These are phyloP conservation scores for Coemansia sp. DNA, from an alignment of 192 early-diverging fungal species.

Conservation along the genomic window DNA sequence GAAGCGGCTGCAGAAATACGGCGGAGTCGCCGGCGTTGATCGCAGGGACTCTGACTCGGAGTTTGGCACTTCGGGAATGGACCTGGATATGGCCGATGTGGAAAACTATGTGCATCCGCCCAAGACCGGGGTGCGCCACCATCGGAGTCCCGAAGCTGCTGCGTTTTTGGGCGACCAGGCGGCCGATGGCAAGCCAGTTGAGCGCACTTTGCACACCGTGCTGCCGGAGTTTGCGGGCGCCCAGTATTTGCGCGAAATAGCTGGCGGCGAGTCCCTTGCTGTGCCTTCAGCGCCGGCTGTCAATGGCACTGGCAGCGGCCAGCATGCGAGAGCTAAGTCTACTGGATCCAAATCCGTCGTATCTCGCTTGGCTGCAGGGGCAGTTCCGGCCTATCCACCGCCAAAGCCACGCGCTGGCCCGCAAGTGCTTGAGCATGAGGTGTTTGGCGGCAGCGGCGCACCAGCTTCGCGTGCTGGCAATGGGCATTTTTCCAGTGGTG, in stretches of 20 bases:
- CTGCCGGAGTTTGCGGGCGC: constrained; percentile 37
- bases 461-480: not conserved
- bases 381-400: constrained; percentile 18
- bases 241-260: constrained; percentile 40
- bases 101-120: constrained; percentile 51
- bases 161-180: constrained; percentile 37
- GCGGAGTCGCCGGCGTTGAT: constrained; percentile 5
- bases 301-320: not conserved
- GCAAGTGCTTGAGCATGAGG: constrained; percentile 44
- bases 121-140: not conserved
- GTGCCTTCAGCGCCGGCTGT: not conserved
- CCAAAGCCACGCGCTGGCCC: constrained; percentile 15
- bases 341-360: not conserved
- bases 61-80: constrained; percentile 23
- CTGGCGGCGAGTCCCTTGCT: not conserved
- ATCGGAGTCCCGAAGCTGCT: not conserved
- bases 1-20: constrained; percentile 25
- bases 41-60: constrained; percentile 49
- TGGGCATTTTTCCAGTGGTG: not conserved
- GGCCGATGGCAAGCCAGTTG: constrained; percentile 25
- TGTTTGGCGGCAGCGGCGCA: constrained; percentile 19
- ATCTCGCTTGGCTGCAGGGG: not conserved
- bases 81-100: constrained; percentile 43
- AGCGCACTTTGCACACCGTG: constrained; percentile 8
- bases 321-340: not conserved